Evolutionary conservation across 1,284 basidiomycete species (phyloP).

Genomic region (Melampsora americana): DNA sequence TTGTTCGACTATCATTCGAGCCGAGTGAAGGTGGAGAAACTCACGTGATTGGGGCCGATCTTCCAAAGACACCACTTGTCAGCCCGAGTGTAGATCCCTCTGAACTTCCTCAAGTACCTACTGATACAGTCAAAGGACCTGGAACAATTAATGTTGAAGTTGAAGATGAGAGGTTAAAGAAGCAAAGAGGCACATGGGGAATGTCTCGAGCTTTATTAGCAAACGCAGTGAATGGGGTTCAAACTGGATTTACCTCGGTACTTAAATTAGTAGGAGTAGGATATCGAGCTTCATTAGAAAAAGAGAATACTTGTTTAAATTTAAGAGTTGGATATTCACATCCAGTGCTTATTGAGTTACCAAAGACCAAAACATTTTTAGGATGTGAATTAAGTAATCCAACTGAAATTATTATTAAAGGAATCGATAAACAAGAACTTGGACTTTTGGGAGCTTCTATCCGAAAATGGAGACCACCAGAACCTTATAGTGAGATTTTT

Average conservation of each 20-base stretch:
- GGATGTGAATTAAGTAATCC: conserved; percentile 59
- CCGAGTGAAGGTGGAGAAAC: background rate
- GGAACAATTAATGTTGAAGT: conserved; percentile 60
- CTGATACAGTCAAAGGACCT: conserved; percentile 13
- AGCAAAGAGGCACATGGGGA: conserved; percentile 87
- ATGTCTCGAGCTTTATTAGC: conserved; percentile 80
- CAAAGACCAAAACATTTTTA: conserved; percentile 61
- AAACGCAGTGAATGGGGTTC: conserved; percentile 87
- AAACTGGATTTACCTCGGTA: conserved; percentile 76
- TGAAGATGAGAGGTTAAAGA: conserved; percentile 67
- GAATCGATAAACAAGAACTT: conserved; percentile 62
- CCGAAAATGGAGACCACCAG: conserved; percentile 77
- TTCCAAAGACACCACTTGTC: conserved; percentile 47
- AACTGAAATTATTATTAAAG: conserved; percentile 59
- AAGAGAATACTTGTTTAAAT: conserved; percentile 64
- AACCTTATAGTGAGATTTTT: conserved; percentile 68
- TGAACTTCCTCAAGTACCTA: conserved; percentile 2
- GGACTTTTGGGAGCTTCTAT: conserved; percentile 86
- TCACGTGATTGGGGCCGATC: conserved; percentile 43
- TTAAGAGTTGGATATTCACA: conserved; percentile 92
- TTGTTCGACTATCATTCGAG: conserved; percentile 44
- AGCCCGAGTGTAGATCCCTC: conserved; percentile 45
- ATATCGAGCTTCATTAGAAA: conserved; percentile 82
- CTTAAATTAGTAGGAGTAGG: conserved; percentile 91
- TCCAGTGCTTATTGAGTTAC: conserved; percentile 76